Evolutionary conservation across 148 eudicot genomes (phyloP).

Genomic region (Diospyros kaki): DNA sequence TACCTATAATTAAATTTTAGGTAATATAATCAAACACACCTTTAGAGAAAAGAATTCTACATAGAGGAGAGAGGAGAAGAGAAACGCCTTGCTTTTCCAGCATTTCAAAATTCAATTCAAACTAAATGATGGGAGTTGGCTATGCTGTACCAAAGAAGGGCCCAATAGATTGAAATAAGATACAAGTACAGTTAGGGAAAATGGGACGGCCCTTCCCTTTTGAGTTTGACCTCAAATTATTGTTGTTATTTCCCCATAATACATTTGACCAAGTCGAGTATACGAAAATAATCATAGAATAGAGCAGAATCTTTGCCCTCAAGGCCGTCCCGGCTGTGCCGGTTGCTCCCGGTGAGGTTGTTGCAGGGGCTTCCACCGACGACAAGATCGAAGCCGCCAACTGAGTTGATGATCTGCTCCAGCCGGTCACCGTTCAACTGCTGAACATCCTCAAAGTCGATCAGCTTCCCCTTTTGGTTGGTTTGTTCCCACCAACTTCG

Average conservation of each 20-base stretch:
- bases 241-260: conserved; percentile 33
- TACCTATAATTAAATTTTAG: no score
- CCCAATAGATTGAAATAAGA: background rate
- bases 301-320: conserved; percentile 81
- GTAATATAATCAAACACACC: no score
- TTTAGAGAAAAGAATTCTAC: no score
- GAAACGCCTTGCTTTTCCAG: background rate
- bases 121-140: background rate
- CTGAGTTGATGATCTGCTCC: conserved; percentile 30
- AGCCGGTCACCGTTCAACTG: conserved; percentile 37
- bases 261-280: conserved; percentile 52
- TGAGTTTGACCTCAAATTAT: background rate
- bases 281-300: conserved; percentile 66
- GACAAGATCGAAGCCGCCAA: conserved; percentile 72
- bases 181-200: background rate
- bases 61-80: no score
- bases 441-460: conserved; percentile 58
- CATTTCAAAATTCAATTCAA: background rate
- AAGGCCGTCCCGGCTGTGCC: conserved; percentile 79
- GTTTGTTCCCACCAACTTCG: conserved; percentile 97
- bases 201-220: background rate
- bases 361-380: conserved; percentile 96
- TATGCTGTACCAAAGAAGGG: background rate
- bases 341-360: conserved; percentile 78
- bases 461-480: conserved; percentile 56